These are phyloP conservation scores for Eucalyptus victrix DNA, from an alignment of 345 rosid genomes.

Conservation along the genomic window DNA sequence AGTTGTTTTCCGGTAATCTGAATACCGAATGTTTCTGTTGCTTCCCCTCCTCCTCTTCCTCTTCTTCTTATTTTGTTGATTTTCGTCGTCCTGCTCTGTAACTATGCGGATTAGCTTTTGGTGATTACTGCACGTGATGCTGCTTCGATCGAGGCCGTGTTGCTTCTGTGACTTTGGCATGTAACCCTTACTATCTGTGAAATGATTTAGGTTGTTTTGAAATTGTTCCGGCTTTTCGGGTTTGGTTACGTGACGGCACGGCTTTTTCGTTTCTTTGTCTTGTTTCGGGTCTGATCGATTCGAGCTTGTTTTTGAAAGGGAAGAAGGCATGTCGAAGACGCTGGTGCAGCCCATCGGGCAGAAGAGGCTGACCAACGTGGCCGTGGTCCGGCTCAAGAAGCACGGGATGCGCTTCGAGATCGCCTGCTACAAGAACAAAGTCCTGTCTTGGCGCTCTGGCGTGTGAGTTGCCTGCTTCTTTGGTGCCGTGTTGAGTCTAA, in stretches of 20 bases:
- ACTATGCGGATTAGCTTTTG: not conserved
- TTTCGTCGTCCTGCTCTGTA: not conserved
- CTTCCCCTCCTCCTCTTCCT: not conserved
- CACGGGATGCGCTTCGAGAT: slow-evolving; percentile 89
- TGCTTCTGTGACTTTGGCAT: not conserved
- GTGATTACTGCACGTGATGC: not conserved
- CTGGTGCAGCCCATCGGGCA: slow-evolving; percentile 88
- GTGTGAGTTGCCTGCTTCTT: slow-evolving; percentile 36
- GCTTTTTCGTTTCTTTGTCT: not conserved
- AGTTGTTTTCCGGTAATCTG: not conserved
- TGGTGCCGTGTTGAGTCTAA: not conserved
- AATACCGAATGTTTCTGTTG: not conserved
- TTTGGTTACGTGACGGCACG: not conserved
- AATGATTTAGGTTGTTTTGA: not conserved
- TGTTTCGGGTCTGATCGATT: not conserved
- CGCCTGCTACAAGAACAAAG: slow-evolving; percentile 97
- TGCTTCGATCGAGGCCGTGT: not conserved
- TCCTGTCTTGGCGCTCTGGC: slow-evolving; percentile 97
- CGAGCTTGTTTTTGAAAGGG: not conserved
- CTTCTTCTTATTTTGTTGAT: not conserved
- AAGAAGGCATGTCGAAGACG: slow-evolving; percentile 54
- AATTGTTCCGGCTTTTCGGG: not conserved
- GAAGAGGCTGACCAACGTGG: slow-evolving; percentile 92
- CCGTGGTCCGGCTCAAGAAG: slow-evolving; percentile 85
- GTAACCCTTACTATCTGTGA: not conserved